Evolutionary conservation across 1,284 basidiomycete genomes (phyloP), one percentile per base, ranked within the genome.

Genomic region (Polyporus tsugae): DNA sequence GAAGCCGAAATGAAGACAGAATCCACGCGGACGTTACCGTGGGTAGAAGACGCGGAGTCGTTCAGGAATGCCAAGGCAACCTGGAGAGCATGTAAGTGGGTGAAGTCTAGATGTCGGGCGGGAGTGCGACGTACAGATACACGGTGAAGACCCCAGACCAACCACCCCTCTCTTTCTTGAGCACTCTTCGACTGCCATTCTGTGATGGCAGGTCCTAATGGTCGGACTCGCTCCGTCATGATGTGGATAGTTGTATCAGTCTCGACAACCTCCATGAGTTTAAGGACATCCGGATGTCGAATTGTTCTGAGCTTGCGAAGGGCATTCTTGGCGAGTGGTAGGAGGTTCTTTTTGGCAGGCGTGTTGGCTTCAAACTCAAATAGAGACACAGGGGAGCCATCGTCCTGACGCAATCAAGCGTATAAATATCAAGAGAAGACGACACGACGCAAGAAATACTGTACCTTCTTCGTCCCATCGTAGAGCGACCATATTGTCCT

Each of bases 201-300:
- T 42, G 87, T 82, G 57, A 97, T 79, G 1, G 89, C 87, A n/a
- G 83, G 81, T 41, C 87, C 84, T 7, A 99, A 82, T 3, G 96
- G 95, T 25, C 89, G 85, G 7, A 99, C 93, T 4, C 94, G 92
- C 81, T 99, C 98, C 0, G 97, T 98, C 83, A 98, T 94, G 74
- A 99, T 95, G 80, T 96, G 94, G 52, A 99, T 89, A 1, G 89
- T 88, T 0, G 89, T 89, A 60, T 97, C 95, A 1, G 95, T 94
- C 78, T 98, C 97, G 6, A 95, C 91, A 1, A 89, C 95, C 73
- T 98, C 97, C 82, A 99, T 90, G 80, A 98, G 97, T 78, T 95
- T 97, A 75, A 99, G 89, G 3, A 99, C 90, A 79, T 99, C 94
- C 0, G 98, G 98, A 83, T 99, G 98, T 44, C 98, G 89, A 7